phyloP scores from a whole-genome alignment of 176 grass and related monocot species.

The Zoysia japonica region DNA sequence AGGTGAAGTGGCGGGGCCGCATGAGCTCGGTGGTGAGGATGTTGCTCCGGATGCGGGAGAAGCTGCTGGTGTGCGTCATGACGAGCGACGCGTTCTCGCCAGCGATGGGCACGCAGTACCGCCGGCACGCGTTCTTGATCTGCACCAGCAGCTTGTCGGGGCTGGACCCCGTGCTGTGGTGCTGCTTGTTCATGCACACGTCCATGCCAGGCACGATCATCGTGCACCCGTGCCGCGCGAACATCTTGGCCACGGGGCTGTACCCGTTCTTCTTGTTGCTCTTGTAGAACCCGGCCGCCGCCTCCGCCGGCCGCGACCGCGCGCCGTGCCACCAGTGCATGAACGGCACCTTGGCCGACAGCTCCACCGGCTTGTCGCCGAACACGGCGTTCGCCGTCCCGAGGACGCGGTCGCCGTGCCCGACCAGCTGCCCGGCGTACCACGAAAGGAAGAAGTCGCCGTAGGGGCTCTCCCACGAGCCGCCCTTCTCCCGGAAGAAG shows the following conservation, averaged over 20 bases:
- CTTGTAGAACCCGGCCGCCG: slow-evolving; percentile 76
- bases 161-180: slow-evolving; percentile 46
- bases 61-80: slow-evolving; percentile 50
- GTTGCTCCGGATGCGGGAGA: slow-evolving; percentile 52
- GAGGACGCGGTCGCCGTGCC: slow-evolving; percentile 72
- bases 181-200: slow-evolving; percentile 58
- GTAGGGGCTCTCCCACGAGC: slow-evolving; percentile 70
- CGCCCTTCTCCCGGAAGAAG: slow-evolving; percentile 72
- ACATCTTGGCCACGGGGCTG: slow-evolving; percentile 62
- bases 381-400: slow-evolving; percentile 53
- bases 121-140: slow-evolving; percentile 63
- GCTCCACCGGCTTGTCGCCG: slow-evolving; percentile 44
- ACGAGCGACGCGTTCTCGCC: slow-evolving; percentile 76
- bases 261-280: slow-evolving; percentile 60
- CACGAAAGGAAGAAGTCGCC: slow-evolving; percentile 94
- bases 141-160: slow-evolving; percentile 58
- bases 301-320: slow-evolving; percentile 62
- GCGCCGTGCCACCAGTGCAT: slow-evolving; percentile 74
- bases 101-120: slow-evolving; percentile 48
- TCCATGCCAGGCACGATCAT: slow-evolving; percentile 82
- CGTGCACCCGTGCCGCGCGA: slow-evolving; percentile 53
- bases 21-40: slow-evolving; percentile 44
- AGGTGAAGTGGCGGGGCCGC: slow-evolving; percentile 48
- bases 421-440: slow-evolving; percentile 70
- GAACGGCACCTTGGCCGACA: slow-evolving; percentile 79